phyloP scores from a whole-genome alignment of 2,329 filamentous ascomycete species.

The Cladosporium sp. region DNA sequence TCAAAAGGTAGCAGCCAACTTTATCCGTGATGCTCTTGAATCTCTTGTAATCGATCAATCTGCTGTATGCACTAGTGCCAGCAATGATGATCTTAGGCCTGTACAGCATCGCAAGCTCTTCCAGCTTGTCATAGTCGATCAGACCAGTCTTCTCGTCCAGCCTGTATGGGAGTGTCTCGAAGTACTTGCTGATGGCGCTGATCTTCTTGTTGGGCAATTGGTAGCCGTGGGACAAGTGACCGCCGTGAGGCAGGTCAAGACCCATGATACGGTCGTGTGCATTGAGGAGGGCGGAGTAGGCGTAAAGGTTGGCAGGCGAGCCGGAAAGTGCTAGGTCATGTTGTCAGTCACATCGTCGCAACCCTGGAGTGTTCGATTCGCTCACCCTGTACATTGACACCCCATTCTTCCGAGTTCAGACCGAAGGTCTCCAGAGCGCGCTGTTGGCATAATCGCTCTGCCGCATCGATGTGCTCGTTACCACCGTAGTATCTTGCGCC shows the following conservation, averaged over 20 bases:
- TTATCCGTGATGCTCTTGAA: slow-evolving; percentile 91
- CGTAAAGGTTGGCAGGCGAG: slow-evolving; percentile 93
- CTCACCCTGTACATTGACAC: slow-evolving; percentile 89
- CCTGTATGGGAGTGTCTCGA: slow-evolving; percentile 94
- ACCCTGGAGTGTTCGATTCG: slow-evolving; percentile 9
- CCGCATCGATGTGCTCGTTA: slow-evolving; percentile 91
- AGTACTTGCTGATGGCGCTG: slow-evolving; percentile 98
- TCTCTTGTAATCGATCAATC: slow-evolving; percentile 88
- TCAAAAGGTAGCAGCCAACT: slow-evolving; percentile 84
- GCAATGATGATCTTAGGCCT: slow-evolving; percentile 94
- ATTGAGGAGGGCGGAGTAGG: slow-evolving; percentile 96
- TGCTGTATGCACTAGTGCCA: slow-evolving; percentile 92
- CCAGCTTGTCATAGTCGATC: slow-evolving; percentile 91
- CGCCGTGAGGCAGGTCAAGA: slow-evolving; percentile 88
- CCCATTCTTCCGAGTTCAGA: slow-evolving; percentile 81
- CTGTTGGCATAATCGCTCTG: slow-evolving; percentile 84
- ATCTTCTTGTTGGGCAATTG: slow-evolving; percentile 96
- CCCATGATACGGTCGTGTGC: slow-evolving; percentile 97
- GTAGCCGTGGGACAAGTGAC: slow-evolving; percentile 94
- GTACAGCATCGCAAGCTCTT: slow-evolving; percentile 82
- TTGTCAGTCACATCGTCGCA: slow-evolving; percentile 9
- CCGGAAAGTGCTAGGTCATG: slow-evolving; percentile 45
- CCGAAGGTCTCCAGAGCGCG: slow-evolving; percentile 85
- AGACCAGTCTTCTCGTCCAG: slow-evolving; percentile 84
- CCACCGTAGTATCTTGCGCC: slow-evolving; percentile 95